Evolutionary conservation across 306 rosid species (phyloP), one percentile per base, ranked within the genome.

Genomic region (Fragaria nilgerrensis): DNA sequence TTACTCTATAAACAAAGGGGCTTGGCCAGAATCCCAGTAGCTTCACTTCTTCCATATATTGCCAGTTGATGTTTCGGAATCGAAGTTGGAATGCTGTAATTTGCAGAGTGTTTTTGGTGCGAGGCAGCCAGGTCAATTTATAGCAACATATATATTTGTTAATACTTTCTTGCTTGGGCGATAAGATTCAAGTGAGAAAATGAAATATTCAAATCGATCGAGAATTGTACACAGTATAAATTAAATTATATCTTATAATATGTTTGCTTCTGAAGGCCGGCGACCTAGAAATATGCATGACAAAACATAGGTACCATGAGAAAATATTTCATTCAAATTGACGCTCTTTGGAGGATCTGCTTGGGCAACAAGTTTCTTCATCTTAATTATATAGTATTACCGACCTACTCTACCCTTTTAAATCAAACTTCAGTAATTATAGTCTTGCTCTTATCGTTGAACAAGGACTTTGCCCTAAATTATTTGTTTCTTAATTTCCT

Each of bases 1-100:
- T 58, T 7, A 87, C 93, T 39, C 85, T 87, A 13, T 64, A 69
- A 67, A 68, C 61, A 45, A 77, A 88, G 3, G 87, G 84, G 32
- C 96, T 90, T 13, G 77, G 22, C 85, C 88, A 84, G 14, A 62
- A 23, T 79, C 91, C 96, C 3, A 78, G 79, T 10, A 88, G 49
- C 78, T 85, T 90, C 58, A 90, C 87, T 52, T 90, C 86, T 19
- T 59, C 88, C 87, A 90, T 29, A 1, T 0, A 52, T 19, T 52
- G 56, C 27, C 20, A 20, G 25, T 47, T 25, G 36, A 59, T 59
- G 36, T 25, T 25, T 59, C 10, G 25, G 7, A 25, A 3, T 59
- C 34, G 0, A 25, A 25, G 65, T 12, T 10, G 6, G 17, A 59
- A 16, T 11, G 7, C 19, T 59, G 9, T 58, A 10, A n/a, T 20